A percentile compares a stretch with the other conserved stretches of the same genome.
Conservation (phyloP, 2,329 filamentous ascomycete genomes). For the Nothomitra cinnamomea region DNA sequence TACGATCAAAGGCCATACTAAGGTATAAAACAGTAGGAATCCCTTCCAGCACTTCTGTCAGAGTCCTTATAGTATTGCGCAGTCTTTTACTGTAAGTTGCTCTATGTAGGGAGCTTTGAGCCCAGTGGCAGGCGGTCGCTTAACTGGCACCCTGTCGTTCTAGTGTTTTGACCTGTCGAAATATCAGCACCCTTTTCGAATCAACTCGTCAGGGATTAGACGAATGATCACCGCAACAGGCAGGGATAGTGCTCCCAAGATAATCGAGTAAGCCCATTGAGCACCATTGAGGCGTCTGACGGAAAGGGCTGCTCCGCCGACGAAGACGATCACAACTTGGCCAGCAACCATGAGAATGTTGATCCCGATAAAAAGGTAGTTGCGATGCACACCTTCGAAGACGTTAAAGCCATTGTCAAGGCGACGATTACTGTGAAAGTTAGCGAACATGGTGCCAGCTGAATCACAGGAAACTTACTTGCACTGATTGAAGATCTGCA, state of each 20-base stretch:
- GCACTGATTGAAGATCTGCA: constrained; percentile 98
- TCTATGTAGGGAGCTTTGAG: too few relatives aligned
- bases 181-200: too few relatives aligned
- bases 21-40: too few relatives aligned
- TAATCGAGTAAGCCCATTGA: constrained; percentile 78
- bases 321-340: constrained; percentile 76
- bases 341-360: constrained; percentile 75
- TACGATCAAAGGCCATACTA: too few relatives aligned
- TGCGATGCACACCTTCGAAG: constrained; percentile 70
- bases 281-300: constrained; percentile 51
- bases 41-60: too few relatives aligned
- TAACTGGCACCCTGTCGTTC: too few relatives aligned
- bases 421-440: constrained; percentile 52
- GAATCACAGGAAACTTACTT: constrained; percentile 42
- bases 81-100: too few relatives aligned
- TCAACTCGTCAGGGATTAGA: constrained; percentile 57
- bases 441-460: constrained; percentile 14
- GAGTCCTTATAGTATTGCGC: too few relatives aligned
- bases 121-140: too few relatives aligned
- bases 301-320: constrained; percentile 67
- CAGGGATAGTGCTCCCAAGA: constrained; percentile 71
- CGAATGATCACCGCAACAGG: constrained; percentile 70
- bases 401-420: constrained; percentile 93
- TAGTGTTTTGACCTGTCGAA: too few relatives aligned
- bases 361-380: constrained; percentile 80